A percentile compares a stretch with the other conserved stretches of the same genome.
Evolutionary conservation across 2,329 filamentous ascomycete genomes (phyloP).

Genomic region (Gyromitra esculenta): DNA sequence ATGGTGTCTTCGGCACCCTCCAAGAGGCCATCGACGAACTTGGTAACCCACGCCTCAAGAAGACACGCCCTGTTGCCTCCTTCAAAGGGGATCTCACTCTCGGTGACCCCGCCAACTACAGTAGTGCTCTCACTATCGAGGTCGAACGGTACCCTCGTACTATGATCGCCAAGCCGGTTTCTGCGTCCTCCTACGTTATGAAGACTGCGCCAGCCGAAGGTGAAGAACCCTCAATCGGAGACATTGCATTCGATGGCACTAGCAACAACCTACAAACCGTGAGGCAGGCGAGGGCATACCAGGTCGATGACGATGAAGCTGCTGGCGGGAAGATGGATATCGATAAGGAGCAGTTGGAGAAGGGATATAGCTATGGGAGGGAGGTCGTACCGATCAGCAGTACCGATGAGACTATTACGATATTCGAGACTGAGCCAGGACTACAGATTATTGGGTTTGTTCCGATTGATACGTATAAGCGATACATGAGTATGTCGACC

Average conservation of each 20-base stretch:
- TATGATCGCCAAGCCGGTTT: conserved; percentile 76
- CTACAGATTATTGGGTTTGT: conserved; percentile 91
- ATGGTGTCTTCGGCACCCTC: conserved; percentile 82
- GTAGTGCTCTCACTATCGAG: conserved; percentile 80
- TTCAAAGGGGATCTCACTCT: conserved; percentile 84
- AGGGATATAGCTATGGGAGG: conserved; percentile 91
- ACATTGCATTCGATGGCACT: conserved; percentile 60
- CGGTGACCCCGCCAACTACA: conserved; percentile 77
- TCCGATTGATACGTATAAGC: conserved; percentile 77
- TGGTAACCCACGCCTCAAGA: conserved; percentile 78
- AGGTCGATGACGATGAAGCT: conserved; percentile 76
- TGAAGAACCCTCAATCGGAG: conserved; percentile 65
- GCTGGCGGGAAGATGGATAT: conserved; percentile 85
- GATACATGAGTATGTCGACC: conserved; percentile 85
- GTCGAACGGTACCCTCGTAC: conserved; percentile 92
- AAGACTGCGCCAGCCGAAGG: conserved; percentile 64
- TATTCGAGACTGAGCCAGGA: conserved; percentile 77
- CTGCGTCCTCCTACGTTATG: conserved; percentile 79
- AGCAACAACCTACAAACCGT: conserved; percentile 71
- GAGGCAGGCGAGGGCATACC: conserved; percentile 81
- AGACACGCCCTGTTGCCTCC: conserved; percentile 76
- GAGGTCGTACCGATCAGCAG: conserved; percentile 90
- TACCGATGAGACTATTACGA: conserved; percentile 87
- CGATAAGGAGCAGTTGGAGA: conserved; percentile 82
- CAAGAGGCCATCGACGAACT: conserved; percentile 85